Evolutionary conservation across 371 early-diverging fungal genomes (phyloP), one percentile per base, ranked within the genome.

Genomic region (Choanephora cucurbitarum): DNA sequence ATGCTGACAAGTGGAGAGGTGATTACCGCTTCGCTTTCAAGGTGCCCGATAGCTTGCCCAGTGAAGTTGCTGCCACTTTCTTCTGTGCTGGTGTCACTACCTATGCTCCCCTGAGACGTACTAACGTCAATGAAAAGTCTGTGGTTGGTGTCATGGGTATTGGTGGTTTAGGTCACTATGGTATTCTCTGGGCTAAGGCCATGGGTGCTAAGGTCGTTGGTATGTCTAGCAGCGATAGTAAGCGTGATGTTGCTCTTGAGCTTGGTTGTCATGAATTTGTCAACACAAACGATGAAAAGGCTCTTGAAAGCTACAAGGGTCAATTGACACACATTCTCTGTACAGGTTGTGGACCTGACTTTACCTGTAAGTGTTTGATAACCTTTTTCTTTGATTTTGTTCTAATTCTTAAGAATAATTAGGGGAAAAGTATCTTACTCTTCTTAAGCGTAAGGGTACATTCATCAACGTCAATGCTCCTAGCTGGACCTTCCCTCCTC

Each of bases 141-240:
- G 28, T 28, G 28, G 28, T 28, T 3, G 28, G 28, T 28, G 28
- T 28, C 28, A 28, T 28, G 28, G 28, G 28, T 28, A 28, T 28
- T 28, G 28, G 28, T 28, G 90, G 90, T 37, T 69, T 89, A 17
- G 89, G 89, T 42, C 89, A 88, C 43, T 71, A 87, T 71, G 89
- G 75, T 23, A 55, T 62, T 3, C 80, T 84, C 53, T 86, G 70
- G 61, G 81, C 80, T 28, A 66, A 69, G 41, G 75, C 69, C 18
- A 59, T 79, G 57, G 90, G 91, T 32, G 83, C 87, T 22, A 73
- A 87, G 19, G 89, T 91, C 0, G 57, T 69, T 19, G 72, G 64
- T 11, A 31, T 72, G 5, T 69, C 69, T 4, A 33, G 28, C 28
- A 53, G 34, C 57, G 65, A 70, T 6, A 58, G 61, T 9, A 76